These are phyloP conservation scores for Pascua sp. DNA, from an alignment of 1,284 basidiomycete genomes.

Conservation along the genomic window DNA sequence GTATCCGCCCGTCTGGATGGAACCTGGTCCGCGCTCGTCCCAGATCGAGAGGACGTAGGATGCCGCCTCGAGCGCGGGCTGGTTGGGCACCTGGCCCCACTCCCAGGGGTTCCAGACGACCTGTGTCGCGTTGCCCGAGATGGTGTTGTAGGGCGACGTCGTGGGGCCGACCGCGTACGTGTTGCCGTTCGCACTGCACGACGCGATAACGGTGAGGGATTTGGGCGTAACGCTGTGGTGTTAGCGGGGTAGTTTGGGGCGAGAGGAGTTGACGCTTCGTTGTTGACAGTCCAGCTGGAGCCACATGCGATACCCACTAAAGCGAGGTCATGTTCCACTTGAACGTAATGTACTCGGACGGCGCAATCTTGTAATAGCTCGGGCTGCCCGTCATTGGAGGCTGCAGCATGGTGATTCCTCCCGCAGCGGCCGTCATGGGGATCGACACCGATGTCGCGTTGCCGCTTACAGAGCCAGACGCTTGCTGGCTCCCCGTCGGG, in stretches of 20 bases:
- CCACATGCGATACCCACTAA: conserved; percentile 43
- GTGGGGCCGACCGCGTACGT: conserved; percentile 83
- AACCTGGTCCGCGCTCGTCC: conserved; percentile 69
- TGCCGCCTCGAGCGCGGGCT: conserved; percentile 65
- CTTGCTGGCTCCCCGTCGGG: background rate
- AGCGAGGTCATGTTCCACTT: conserved; percentile 81
- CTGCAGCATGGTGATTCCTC: conserved; percentile 52
- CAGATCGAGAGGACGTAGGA: conserved; percentile 74
- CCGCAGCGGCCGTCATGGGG: conserved; percentile 45
- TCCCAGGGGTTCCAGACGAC: conserved; percentile 78
- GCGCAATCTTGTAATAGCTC: conserved; percentile 85
- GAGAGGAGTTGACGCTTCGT: background rate
- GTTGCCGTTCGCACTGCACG: conserved; percentile 72
- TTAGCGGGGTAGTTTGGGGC: conserved; percentile 1
- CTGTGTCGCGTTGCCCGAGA: conserved; percentile 64
- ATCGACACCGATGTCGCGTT: conserved; percentile 32
- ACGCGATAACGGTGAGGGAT: conserved; percentile 72
- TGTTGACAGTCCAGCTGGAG: background rate
- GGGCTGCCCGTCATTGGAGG: conserved; percentile 69
- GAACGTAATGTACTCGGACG: conserved; percentile 71
- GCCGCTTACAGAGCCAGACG: conserved; percentile 4
- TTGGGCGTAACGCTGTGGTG: conserved; percentile 57
- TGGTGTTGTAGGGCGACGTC: conserved; percentile 55
- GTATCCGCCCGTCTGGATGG: conserved; percentile 60
- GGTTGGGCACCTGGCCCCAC: conserved; percentile 65